Conservation (phyloP, 495 filamentous ascomycete genomes). For the Aspergillus incahuasiensis region DNA sequence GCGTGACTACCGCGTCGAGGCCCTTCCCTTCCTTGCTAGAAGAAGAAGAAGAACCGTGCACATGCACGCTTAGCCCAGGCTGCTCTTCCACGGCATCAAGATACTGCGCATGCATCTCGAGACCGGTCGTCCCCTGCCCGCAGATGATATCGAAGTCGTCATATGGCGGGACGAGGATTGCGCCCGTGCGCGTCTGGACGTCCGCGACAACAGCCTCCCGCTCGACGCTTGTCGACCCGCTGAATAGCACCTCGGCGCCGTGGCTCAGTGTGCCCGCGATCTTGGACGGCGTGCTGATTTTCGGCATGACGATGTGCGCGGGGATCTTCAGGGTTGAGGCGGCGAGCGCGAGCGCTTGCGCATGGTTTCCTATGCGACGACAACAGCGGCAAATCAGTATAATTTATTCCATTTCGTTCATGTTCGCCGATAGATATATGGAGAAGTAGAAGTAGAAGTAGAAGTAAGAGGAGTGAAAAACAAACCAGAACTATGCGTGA, state of each 20-base stretch:
- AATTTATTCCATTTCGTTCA: too few species aligned
- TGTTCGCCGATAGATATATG: too few species aligned
- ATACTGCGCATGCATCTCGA: constrained; percentile 78
- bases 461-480: background rate
- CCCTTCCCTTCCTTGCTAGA: constrained; percentile 5
- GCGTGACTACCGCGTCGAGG: constrained; percentile 81
- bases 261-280: constrained; percentile 75
- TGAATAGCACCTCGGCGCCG: constrained; percentile 76
- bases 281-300: constrained; percentile 76
- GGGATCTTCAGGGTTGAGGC: constrained; percentile 60
- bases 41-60: background rate
- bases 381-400: background rate
- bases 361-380: constrained; percentile 74
- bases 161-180: constrained; percentile 80
- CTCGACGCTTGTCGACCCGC: constrained; percentile 73
- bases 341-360: constrained; percentile 87
- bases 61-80: constrained; percentile 17
- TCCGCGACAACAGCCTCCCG: constrained; percentile 69
- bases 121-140: constrained; percentile 80
- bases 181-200: constrained; percentile 64
- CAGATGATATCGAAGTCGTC: constrained; percentile 88
- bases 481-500: constrained; percentile 86
- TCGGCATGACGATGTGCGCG: constrained; percentile 87
- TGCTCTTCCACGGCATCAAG: constrained; percentile 40
- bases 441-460: background rate